Percentiles rank a stretch among this genome's conserved stretches.
phyloP scores from a whole-genome alignment of 2,329 filamentous ascomycete genomes.

The Pseudopyrenochaeta lycopersici region DNA sequence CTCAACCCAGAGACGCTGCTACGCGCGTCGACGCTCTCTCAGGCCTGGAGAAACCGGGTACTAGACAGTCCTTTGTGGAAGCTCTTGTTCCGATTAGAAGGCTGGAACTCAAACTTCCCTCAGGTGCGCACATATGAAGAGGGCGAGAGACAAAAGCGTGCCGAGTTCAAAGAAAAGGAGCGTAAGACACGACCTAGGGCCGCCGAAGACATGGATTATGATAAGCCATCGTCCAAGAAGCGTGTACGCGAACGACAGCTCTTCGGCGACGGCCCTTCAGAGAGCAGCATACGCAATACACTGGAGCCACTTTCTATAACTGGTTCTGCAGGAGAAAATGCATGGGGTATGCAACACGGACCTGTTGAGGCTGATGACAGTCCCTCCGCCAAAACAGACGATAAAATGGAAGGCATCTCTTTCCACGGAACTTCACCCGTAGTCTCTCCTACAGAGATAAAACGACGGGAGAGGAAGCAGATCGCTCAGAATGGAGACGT shows the following conservation, averaged over 20 bases:
- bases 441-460: conserved; percentile 21
- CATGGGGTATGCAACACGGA: conserved; percentile 59
- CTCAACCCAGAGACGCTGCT: conserved; percentile 84
- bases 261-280: conserved; percentile 47
- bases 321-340: conserved; percentile 23
- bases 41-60: conserved; percentile 81
- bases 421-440: conserved; percentile 33
- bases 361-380: conserved; percentile 57
- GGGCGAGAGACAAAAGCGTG: conserved; percentile 53
- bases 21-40: conserved; percentile 79
- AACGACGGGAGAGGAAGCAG: conserved; percentile 28
- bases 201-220: conserved; percentile 57
- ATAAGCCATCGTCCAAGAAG: conserved; percentile 63
- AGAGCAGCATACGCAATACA: conserved; percentile 31
- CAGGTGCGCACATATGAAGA: conserved; percentile 75
- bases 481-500: conserved; percentile 12
- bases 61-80: conserved; percentile 89
- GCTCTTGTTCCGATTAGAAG: conserved; percentile 81
- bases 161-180: conserved; percentile 47
- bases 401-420: conserved; percentile 50
- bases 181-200: conserved; percentile 58
- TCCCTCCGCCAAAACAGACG: conserved; percentile 36
- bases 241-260: conserved; percentile 57
- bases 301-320: conserved; percentile 29
- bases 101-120: conserved; percentile 75